These are phyloP conservation scores for Fraxinus nigra DNA, from an alignment of 305 asterid species.

Conservation along the genomic window DNA sequence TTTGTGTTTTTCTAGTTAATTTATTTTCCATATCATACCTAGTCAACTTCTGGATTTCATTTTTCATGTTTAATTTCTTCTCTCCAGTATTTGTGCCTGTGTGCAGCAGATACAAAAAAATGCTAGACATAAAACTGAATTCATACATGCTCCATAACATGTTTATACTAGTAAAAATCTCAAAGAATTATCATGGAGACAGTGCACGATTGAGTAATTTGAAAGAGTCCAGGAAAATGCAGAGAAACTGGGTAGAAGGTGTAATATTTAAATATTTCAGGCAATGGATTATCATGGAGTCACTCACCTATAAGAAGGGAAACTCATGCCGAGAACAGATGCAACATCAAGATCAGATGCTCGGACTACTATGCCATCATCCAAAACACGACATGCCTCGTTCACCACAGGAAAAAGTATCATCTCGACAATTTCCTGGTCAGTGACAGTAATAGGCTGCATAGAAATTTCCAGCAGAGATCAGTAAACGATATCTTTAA, in stretches of 20 bases:
- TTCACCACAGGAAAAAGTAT: conserved; percentile 89
- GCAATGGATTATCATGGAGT: neutral
- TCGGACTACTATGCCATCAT: conserved; percentile 75
- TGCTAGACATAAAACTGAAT: neutral
- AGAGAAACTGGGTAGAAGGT: neutral
- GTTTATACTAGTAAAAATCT: neutral
- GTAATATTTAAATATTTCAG: neutral
- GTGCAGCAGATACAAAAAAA: neutral
- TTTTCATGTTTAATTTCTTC: neutral
- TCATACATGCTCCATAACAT: neutral
- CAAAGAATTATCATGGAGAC: neutral
- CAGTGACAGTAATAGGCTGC: conserved; percentile 83
- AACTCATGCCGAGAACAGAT: conserved; percentile 96
- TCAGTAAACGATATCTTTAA: neutral
- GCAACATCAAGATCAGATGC: conserved; percentile 94
- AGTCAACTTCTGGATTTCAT: neutral
- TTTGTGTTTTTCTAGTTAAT: neutral
- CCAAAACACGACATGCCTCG: conserved; percentile 90
- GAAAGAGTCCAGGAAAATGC: neutral
- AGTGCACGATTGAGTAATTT: neutral
- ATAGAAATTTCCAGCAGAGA: conserved; percentile 19
- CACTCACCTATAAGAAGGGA: conserved; percentile 88
- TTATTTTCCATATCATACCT: neutral
- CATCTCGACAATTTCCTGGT: conserved; percentile 89
- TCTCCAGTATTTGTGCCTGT: neutral